phyloP scores from a whole-genome alignment of 768 basidiomycete genomes.

The Cystobasidium ongulense region DNA sequence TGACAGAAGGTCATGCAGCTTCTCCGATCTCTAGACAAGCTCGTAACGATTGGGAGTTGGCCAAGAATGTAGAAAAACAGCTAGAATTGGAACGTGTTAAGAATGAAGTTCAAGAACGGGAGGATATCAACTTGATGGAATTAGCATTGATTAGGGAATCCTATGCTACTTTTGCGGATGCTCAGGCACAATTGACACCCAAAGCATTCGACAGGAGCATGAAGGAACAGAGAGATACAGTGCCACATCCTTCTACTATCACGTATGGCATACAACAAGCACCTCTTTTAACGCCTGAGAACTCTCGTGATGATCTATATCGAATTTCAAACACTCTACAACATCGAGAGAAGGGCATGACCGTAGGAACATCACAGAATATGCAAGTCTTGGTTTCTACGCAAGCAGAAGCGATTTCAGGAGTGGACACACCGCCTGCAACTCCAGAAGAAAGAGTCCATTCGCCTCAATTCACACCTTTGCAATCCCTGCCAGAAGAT shows the following conservation, averaged over 20 bases:
- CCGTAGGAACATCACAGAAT: no score
- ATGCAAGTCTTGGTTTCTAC: not conserved
- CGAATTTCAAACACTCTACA: not conserved
- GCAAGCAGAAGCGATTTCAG: not conserved
- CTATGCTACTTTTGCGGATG: not conserved
- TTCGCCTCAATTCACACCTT: not conserved
- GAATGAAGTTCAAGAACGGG: not conserved
- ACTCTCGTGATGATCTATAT: not conserved
- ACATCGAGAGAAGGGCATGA: not conserved
- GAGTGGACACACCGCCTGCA: not conserved
- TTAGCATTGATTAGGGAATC: not conserved
- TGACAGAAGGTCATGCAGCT: not conserved
- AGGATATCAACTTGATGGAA: not conserved
- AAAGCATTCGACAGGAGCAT: not conserved
- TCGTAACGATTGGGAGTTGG: not conserved
- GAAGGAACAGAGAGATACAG: not conserved
- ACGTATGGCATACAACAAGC: not conserved
- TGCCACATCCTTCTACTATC: not conserved
- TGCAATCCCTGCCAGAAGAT: not conserved
- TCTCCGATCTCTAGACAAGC: not conserved
- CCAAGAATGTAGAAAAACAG: not conserved
- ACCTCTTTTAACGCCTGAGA: constrained; percentile 1
- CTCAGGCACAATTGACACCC: not conserved
- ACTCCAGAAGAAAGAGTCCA: not conserved
- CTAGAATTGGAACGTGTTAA: not conserved